Percentiles rank a stretch among this genome's conserved stretches.
Conservation (phyloP, 371 early-diverging fungal genomes). For the Circinella minor region DNA sequence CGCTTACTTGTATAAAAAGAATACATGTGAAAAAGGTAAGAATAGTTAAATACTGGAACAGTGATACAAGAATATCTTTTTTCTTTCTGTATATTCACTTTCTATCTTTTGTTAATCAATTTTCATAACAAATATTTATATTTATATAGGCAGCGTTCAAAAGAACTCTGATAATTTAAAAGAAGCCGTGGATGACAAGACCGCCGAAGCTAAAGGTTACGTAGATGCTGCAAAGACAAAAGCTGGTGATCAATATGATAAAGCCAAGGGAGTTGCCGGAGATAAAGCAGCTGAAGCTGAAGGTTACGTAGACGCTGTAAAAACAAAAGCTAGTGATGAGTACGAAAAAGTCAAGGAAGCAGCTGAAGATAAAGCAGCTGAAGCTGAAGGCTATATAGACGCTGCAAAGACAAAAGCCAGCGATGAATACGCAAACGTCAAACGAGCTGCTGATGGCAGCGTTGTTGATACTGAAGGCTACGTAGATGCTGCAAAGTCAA, state of each 20-base stretch:
- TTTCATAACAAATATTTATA: neutral
- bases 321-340: constrained; percentile 4
- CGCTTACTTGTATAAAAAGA: constrained; percentile 15
- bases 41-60: no score
- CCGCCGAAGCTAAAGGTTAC: constrained; percentile 5
- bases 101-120: no score
- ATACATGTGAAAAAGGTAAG: constrained; percentile 1
- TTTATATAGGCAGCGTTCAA: neutral
- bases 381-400: constrained; percentile 15
- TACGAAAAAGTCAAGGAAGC: constrained; percentile 13
- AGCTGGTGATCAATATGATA: constrained; percentile 1
- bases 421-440: no score
- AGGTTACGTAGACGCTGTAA: constrained; percentile 15
- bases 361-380: constrained; percentile 11
- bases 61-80: no score
- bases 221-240: constrained; percentile 6
- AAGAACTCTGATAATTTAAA: constrained; percentile 4
- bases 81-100: no score
- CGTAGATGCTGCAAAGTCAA: constrained; percentile 2
- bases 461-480: no score
- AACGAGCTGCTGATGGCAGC: no score
- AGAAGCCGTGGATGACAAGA: constrained; percentile 1
- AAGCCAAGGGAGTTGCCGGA: constrained; percentile 9
- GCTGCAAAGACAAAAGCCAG: constrained; percentile 13
- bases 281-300: constrained; percentile 12